Percentiles rank a stretch among this genome's conserved stretches.
phyloP scores from a whole-genome alignment of 345 rosid genomes.

The Abelmoschus esculentus region DNA sequence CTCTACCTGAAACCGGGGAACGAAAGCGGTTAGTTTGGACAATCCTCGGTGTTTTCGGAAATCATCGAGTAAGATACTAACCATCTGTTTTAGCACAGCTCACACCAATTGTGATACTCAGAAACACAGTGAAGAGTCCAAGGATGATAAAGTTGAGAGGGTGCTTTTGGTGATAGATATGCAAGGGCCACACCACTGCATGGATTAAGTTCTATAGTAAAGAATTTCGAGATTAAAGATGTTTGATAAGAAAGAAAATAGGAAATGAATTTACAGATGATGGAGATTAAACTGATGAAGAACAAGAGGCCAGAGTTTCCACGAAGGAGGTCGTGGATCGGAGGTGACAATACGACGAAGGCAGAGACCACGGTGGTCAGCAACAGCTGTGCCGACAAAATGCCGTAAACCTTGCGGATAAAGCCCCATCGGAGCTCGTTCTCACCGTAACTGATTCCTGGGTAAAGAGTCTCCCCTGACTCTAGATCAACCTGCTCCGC shows the following conservation, averaged over 20 bases:
- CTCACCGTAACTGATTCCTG: not conserved
- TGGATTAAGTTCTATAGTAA: not conserved
- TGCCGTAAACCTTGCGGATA: not conserved
- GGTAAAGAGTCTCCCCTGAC: not conserved
- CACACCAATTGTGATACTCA: not conserved
- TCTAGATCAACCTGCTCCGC: not conserved
- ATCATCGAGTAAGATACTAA: not conserved
- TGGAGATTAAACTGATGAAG: not conserved
- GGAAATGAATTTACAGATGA: not conserved
- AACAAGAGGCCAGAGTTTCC: not conserved
- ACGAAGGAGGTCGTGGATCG: not conserved
- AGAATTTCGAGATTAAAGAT: not conserved
- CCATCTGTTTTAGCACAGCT: not conserved
- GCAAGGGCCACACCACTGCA: not conserved
- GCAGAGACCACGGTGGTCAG: not conserved
- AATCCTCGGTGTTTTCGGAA: not conserved
- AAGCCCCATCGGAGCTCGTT: not conserved
- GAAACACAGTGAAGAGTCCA: not conserved
- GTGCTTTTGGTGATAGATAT: not conserved
- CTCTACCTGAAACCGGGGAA: slow-evolving; percentile 41
- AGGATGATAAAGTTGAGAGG: not conserved
- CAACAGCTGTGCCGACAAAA: not conserved
- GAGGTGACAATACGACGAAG: not conserved
- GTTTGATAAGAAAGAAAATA: not conserved
- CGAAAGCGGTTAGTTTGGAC: not conserved